These are phyloP conservation scores for Colletotrichum sp. DNA, from an alignment of 2,329 filamentous ascomycete genomes.

Conservation along the genomic window DNA sequence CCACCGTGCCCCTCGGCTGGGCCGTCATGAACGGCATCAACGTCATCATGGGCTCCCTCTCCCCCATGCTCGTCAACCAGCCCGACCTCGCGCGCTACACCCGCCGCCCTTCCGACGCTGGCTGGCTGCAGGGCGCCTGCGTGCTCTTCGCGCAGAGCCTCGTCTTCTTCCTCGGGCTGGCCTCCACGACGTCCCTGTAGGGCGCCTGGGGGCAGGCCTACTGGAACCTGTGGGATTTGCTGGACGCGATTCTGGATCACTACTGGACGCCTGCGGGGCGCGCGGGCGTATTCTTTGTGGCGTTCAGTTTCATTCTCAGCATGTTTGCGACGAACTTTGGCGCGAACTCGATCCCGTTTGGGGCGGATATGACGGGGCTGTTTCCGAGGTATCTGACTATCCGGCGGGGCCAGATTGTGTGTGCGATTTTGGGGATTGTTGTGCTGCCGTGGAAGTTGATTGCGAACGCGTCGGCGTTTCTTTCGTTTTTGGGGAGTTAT, in stretches of 20 bases:
- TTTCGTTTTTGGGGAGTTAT: constrained; percentile 30
- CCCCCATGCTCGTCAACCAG: constrained; percentile 38
- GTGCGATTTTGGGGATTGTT: constrained; percentile 31
- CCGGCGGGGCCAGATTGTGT: constrained; percentile 34
- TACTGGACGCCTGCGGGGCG: constrained; percentile 33
- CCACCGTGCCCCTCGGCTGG: constrained; percentile 37
- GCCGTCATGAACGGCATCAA: constrained; percentile 42
- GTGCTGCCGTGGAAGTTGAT: constrained; percentile 37
- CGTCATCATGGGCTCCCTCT: constrained; percentile 39
- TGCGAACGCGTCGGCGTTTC: constrained; percentile 25
- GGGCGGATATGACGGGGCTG: constrained; percentile 36
- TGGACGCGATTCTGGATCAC: constrained; percentile 39
- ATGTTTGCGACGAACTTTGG: constrained; percentile 29
- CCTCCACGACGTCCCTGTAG: constrained; percentile 35
- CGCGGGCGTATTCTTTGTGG: constrained; percentile 36
- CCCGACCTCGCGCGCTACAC: constrained; percentile 41
- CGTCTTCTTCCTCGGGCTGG: constrained; percentile 33
- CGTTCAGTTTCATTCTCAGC: constrained; percentile 26
- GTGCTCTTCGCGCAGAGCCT: constrained; percentile 28
- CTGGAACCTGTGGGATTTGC: constrained; percentile 41
- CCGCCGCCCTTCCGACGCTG: constrained; percentile 32
- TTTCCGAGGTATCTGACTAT: constrained; percentile 36
- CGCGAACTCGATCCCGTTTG: constrained; percentile 37
- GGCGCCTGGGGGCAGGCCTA: constrained; percentile 38
- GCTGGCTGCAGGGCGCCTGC: constrained; percentile 32